A percentile compares a stretch with the other conserved stretches of the same genome.
These are phyloP conservation scores for Colletotrichum lentis DNA, from an alignment of 2,329 filamentous ascomycete species.

Conservation along the genomic window DNA sequence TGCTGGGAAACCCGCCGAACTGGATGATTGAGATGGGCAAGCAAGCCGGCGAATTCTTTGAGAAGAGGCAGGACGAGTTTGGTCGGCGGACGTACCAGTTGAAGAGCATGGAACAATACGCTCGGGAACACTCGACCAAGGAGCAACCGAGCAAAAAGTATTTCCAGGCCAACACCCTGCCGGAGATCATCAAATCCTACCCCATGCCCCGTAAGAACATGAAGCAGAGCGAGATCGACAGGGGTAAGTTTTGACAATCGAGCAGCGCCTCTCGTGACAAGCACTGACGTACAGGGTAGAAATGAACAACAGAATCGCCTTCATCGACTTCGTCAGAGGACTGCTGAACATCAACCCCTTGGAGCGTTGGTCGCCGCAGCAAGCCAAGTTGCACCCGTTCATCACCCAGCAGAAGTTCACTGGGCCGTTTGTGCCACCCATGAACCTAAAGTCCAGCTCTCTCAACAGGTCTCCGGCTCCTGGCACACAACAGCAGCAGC, in stretches of 20 bases:
- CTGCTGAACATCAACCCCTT: conserved; percentile 93
- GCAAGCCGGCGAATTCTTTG: conserved; percentile 96
- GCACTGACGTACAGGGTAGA: conserved; percentile 63
- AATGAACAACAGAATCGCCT: conserved; percentile 97
- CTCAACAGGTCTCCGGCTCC: conserved; percentile 88
- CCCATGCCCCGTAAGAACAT: conserved; percentile 99
- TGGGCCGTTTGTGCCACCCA: conserved; percentile 93
- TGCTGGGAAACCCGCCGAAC: conserved; percentile 93
- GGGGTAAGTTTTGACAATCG: conserved; percentile 67
- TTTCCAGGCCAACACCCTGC: conserved; percentile 91
- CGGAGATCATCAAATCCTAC: conserved; percentile 97
- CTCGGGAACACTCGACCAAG: conserved; percentile 92
- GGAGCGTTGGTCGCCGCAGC: conserved; percentile 96
- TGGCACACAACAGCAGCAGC: conserved; percentile 93
- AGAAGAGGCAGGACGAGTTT: conserved; percentile 90
- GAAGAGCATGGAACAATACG: conserved; percentile 98
- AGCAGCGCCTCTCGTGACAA: neutral
- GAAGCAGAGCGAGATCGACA: conserved; percentile 95
- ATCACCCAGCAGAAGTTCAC: conserved; percentile 99
- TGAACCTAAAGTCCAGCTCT: conserved; percentile 91
- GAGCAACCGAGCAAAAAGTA: conserved; percentile 99
- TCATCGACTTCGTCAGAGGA: conserved; percentile 97
- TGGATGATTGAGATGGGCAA: conserved; percentile 99
- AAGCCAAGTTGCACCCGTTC: conserved; percentile 96
- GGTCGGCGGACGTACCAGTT: conserved; percentile 89